Percentiles rank a stretch among this genome's conserved stretches.
phyloP scores from a whole-genome alignment of 306 rosid species.

The Lathyrus sativus region DNA sequence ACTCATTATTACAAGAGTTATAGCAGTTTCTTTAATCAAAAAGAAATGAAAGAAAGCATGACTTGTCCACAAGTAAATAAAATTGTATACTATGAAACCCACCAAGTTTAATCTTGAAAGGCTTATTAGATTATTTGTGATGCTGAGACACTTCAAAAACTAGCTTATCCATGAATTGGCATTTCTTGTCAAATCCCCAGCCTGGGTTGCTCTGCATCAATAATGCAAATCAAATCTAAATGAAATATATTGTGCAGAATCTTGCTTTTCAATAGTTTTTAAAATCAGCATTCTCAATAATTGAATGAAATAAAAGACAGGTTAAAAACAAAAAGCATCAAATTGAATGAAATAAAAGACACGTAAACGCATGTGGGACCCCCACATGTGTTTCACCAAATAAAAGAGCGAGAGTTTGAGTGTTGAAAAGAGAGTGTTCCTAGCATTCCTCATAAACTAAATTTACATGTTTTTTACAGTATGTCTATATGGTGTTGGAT shows the following conservation, averaged over 20 bases:
- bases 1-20: constrained; percentile 32
- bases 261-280: too few species aligned
- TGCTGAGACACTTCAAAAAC: constrained; percentile 68
- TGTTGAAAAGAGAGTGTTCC: too few species aligned
- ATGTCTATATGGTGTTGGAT: too few species aligned
- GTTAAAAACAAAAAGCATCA: not conserved
- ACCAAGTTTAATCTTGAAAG: constrained; percentile 23
- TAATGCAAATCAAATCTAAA: constrained; percentile 37
- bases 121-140: constrained; percentile 48
- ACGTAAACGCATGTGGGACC: too few species aligned
- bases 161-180: constrained; percentile 86
- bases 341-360: not conserved
- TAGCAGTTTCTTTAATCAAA: constrained; percentile 6
- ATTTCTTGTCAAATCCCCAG: constrained; percentile 90
- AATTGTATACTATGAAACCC: constrained; percentile 13
- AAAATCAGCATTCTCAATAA: constrained; percentile 14
- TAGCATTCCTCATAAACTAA: too few species aligned
- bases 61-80: constrained; percentile 17
- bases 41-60: not conserved
- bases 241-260: not conserved
- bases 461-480: not conserved
- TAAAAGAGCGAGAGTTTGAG: too few species aligned
- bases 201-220: constrained; percentile 88
- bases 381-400: too few species aligned
- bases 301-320: constrained; percentile 19